Base-by-base conservation (phyloP, 1,139 yeast genomes). In the Geotrichum aggregatum region DNA sequence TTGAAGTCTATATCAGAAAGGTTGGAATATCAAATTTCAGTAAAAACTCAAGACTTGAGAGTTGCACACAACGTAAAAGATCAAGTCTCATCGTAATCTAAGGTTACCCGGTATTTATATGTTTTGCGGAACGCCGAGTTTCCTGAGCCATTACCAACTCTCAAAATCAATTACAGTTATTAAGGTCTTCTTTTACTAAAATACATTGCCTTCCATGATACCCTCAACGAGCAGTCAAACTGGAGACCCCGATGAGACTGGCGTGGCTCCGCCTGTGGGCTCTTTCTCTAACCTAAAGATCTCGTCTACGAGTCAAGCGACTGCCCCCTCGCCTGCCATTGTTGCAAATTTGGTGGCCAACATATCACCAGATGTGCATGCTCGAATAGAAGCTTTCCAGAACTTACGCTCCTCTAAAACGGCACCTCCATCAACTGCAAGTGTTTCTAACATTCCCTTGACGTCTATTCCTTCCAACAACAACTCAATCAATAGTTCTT, bases 351-450 rank as follows among this genome's bases (percentile, higher is more conserved):
- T 53, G 10, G 45, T 55, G 47, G 58, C 57, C 18, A 63, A 61
- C 54, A 70, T 72, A 51, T 83, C 66, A 1, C 81, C 87, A 13
- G 87, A 82, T 58, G 76, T 84, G 52, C 92, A 84, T 67, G 94
- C 92, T 1, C 73, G 88, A 58, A 74, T 86, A 47, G 70, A 83
- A 68, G 91, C 91, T 0, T 83, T 84, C 60, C 92, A 84, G 64
- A 48, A 52, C 14, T 36, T 54, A 24, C 55, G 59, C 14, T 39
- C 28, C 21, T 34, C 52, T n/a, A 47, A 10, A 38, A 16, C 39
- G 16, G 46, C 28, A 5, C 28, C 28, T 24, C 28, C 28, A 24
- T 24, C 8, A 8, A 24, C 28, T 24, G 8, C 7, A 5, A 8
- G 28, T 24, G 28, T 24, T 8, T 24, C 28, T 24, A 24, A 5